phyloP scores from a whole-genome alignment of 148 eudicot genomes.

The Fagopyrum esculentum region DNA sequence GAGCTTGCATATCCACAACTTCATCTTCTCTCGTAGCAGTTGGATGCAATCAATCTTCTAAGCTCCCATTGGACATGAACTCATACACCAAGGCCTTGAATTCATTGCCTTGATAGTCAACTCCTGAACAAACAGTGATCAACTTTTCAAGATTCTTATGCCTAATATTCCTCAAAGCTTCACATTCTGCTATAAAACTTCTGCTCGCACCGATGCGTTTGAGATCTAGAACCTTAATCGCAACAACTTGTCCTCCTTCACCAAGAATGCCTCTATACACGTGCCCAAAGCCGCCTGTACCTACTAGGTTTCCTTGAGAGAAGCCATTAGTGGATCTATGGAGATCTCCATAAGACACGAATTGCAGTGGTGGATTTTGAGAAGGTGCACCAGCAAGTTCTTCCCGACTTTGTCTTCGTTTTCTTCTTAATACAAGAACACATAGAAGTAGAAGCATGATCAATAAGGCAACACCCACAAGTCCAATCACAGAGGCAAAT shows the following conservation, averaged over 20 bases:
- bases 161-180: conserved; percentile 6
- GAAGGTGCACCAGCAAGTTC: not conserved
- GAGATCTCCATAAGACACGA: conserved; percentile 18
- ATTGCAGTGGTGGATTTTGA: not conserved
- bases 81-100: conserved; percentile 15
- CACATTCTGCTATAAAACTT: conserved; percentile 10
- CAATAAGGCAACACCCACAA: not conserved
- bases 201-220: not conserved
- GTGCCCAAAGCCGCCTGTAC: not conserved
- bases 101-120: conserved; percentile 11
- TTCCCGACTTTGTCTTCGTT: not conserved
- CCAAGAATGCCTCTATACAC: conserved; percentile 12
- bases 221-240: conserved; percentile 9
- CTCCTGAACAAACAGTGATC: not conserved
- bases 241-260: not conserved
- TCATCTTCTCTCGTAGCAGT: not conserved
- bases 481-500: not conserved
- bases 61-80: conserved; percentile 9
- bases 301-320: conserved; percentile 3
- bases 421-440: not conserved
- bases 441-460: not conserved
- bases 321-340: conserved; percentile 19
- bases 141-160: conserved; percentile 11
- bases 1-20: not conserved
- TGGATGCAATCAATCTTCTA: not conserved